A percentile compares a stretch with the other conserved stretches of the same genome.
Conservation (phyloP, 352 stramenopile species). For the Phytophthora pluvialis region DNA sequence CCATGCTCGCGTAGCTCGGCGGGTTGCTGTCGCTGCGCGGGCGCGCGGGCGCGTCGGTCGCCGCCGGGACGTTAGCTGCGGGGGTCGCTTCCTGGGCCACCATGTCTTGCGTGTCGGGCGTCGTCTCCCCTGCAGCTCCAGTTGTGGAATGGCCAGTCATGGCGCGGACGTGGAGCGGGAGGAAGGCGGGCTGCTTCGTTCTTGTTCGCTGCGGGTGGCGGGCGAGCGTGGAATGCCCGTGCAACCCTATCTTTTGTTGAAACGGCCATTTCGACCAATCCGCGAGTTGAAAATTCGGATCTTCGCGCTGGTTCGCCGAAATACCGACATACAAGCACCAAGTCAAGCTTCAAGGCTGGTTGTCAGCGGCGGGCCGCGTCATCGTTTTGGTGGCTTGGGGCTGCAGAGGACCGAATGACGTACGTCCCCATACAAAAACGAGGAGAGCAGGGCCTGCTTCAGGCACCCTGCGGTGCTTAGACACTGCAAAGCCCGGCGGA, state of each 20-base stretch:
- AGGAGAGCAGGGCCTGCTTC: background rate
- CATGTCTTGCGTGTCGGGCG: slow-evolving; percentile 37
- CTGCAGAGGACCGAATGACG: slow-evolving; percentile 11
- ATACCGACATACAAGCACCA: slow-evolving; percentile 9
- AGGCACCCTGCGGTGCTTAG: background rate
- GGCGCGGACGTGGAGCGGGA: slow-evolving; percentile 4
- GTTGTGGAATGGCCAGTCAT: slow-evolving; percentile 49
- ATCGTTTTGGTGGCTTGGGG: slow-evolving; percentile 15
- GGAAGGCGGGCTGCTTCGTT: slow-evolving; percentile 23
- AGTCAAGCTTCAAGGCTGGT: slow-evolving; percentile 22
- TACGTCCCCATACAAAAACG: slow-evolving; percentile 14
- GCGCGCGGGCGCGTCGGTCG: slow-evolving; percentile 15
- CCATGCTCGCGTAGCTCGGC: slow-evolving; percentile 88
- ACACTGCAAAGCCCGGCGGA: slow-evolving; percentile 12
- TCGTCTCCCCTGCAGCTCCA: slow-evolving; percentile 41
- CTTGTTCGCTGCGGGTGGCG: slow-evolving; percentile 34
- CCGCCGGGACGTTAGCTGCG: slow-evolving; percentile 1
- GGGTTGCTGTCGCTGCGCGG: slow-evolving; percentile 67
- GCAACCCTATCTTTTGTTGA: background rate
- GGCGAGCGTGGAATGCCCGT: slow-evolving; percentile 17
- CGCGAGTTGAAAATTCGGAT: background rate
- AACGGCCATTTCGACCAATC: slow-evolving; percentile 19
- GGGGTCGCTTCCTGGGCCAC: slow-evolving; percentile 37
- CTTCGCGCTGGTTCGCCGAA: slow-evolving; percentile 9
- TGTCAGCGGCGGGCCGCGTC: slow-evolving; percentile 28